A percentile compares a stretch with the other conserved stretches of the same genome.
phyloP scores from a whole-genome alignment of 306 rosid genomes.

The Myrica gale region DNA sequence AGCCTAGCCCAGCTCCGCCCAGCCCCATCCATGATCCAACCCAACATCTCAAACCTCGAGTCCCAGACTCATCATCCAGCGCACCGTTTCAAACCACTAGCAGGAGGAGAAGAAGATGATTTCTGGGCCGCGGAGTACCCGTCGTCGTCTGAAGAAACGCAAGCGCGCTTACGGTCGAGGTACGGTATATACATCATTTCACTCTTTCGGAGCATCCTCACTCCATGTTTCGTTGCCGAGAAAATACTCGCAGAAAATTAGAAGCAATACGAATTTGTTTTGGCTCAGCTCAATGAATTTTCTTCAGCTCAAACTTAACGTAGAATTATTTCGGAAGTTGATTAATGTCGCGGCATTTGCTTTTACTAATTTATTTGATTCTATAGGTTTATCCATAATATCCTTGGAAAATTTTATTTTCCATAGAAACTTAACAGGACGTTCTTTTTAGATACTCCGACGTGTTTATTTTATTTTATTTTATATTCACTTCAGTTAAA shows the following conservation, averaged over 20 bases:
- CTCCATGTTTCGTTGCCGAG: background rate
- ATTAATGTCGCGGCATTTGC: too few species aligned
- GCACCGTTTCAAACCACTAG: background rate
- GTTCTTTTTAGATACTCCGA: background rate
- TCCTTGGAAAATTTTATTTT: background rate
- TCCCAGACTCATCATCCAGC: background rate
- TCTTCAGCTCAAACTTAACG: too few species aligned
- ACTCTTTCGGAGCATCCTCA: background rate
- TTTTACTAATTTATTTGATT: too few species aligned
- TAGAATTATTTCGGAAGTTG: too few species aligned
- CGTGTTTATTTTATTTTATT: background rate
- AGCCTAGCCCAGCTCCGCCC: background rate
- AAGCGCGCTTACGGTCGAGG: background rate
- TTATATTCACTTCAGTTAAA: conserved; percentile 13
- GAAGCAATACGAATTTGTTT: too few species aligned
- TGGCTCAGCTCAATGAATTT: background rate
- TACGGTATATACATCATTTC: background rate
- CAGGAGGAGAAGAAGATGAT: background rate
- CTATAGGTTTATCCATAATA: too few species aligned
- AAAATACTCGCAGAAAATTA: background rate
- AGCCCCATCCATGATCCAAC: too few species aligned
- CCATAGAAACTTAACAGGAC: background rate
- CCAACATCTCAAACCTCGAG: background rate
- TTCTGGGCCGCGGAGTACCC: background rate
- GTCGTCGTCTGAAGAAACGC: background rate